Base-by-base conservation (phyloP, 176 grass and related monocot species). In the Guadua angustifolia region DNA sequence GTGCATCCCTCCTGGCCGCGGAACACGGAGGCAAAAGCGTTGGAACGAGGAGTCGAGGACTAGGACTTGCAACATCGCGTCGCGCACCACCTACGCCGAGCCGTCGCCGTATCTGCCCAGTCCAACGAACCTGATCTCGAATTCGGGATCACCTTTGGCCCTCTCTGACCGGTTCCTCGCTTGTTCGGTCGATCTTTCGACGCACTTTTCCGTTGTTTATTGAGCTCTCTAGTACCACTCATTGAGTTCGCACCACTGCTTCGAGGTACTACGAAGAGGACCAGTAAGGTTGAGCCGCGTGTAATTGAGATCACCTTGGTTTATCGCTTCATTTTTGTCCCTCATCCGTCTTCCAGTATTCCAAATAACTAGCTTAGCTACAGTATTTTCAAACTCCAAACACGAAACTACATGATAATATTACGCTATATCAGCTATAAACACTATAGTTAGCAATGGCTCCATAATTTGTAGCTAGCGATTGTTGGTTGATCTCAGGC, bases 1-100 rank as follows among this genome's bases (percentile, higher is more conserved):
- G 83, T 90, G 88, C 88, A 67, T 87, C 88, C 84, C 79, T 50
- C 79, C 49, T 90, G 22, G 78, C 9, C 78, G 55, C 9, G 72
- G 45, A 47, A 7, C 7, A 11, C 11, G 10, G 19, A 17, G 25
- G 19, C 19, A 10, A 24, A 10, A 24, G 79, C 5, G 84, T 25
- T 79, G 88, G 66, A 81, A 76, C 71, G 66, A 66, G 60, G 64
- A 81, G 71, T 76, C 71, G 66, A 66, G 60, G 64, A 81, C 78
- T 76, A 60, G 61, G 40, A 67, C 49, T 13, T 38, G 85, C 85
- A 74, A 45, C 81, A 35, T 36, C 68, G 58, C 68, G 43, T 38
- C 75, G 58, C 68, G 52, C 43, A 67, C 40, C 60, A 59, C 39
- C 16, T n/a, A 12, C n/a, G 53, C n/a, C 15, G 5, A 32, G 82